A percentile compares a stretch with the other conserved stretches of the same genome.
Conservation (phyloP, 257 asterid species). For the Salvia splendens region DNA sequence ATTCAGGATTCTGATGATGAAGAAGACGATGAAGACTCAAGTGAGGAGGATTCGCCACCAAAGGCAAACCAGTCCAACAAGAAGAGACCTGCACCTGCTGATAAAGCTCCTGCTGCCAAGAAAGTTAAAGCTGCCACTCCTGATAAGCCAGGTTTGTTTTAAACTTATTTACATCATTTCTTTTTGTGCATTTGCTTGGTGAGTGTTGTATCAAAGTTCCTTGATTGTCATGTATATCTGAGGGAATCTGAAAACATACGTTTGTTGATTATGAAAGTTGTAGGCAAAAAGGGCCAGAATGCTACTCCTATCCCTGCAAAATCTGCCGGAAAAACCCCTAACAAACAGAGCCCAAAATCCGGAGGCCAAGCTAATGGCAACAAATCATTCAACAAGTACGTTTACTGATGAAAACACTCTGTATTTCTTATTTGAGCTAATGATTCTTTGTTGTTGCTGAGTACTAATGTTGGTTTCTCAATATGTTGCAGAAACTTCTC, state of each 20-base stretch:
- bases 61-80: conserved; percentile 49
- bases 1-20: conserved; percentile 41
- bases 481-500: conserved; percentile 33
- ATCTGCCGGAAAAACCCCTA: conserved; percentile 34
- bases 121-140: conserved; percentile 54
- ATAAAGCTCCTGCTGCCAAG: conserved; percentile 43
- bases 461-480: neutral
- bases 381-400: conserved; percentile 41
- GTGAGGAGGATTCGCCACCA: conserved; percentile 43
- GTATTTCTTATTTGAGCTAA: neutral
- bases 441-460: neutral
- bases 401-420: neutral
- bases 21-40: conserved; percentile 33
- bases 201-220: neutral
- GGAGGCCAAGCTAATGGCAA: conserved; percentile 38
- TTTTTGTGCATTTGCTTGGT: neutral
- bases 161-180: neutral
- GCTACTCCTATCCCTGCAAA: conserved; percentile 37
- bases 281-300: conserved; percentile 41
- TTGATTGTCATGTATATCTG: no score
- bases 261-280: neutral
- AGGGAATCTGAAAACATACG: no score
- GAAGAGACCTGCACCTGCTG: conserved; percentile 51
- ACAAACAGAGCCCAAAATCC: conserved; percentile 40
- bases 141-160: conserved; percentile 46